Conservation (phyloP, 2,329 filamentous ascomycete species). For the Xylaria arbuscula region DNA sequence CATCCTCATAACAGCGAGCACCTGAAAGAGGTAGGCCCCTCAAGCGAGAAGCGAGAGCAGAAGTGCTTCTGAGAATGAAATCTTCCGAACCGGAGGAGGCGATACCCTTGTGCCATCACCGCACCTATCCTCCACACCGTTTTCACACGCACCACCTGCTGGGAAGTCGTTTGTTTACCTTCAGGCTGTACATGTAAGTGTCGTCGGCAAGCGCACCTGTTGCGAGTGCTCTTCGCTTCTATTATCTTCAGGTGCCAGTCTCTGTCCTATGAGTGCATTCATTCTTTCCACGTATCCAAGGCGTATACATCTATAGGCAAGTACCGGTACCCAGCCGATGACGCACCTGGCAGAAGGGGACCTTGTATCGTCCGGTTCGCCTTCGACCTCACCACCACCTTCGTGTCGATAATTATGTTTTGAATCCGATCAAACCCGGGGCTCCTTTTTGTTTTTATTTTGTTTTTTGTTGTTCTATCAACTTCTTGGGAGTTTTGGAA, state of each 20-base stretch:
- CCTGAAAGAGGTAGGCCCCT: constrained; percentile 24
- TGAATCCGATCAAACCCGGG: constrained; percentile 48
- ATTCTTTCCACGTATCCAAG: constrained; percentile 30
- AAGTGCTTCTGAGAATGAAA: constrained; percentile 21
- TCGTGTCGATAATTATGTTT: constrained; percentile 55
- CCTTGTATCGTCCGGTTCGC: constrained; percentile 25
- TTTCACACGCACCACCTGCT: background rate
- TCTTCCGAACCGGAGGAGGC: constrained; percentile 21
- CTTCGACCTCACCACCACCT: constrained; percentile 38
- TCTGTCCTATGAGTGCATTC: constrained; percentile 24
- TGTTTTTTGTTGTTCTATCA: constrained; percentile 50
- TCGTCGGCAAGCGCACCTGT: constrained; percentile 28
- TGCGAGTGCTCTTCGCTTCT: constrained; percentile 13
- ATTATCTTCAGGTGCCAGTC: constrained; percentile 10
- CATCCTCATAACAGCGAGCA: constrained; percentile 40
- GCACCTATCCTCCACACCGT: constrained; percentile 24
- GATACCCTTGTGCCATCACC: constrained; percentile 21
- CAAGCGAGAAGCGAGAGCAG: constrained; percentile 15
- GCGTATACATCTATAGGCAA: constrained; percentile 25
- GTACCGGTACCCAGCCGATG: constrained; percentile 28
- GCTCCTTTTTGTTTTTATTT: constrained; percentile 46
- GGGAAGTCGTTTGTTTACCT: constrained; percentile 21
- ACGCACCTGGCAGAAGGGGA: constrained; percentile 26
- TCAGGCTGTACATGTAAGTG: background rate
- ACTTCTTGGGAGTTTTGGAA: constrained; percentile 58